Percentiles rank a stretch among this genome's conserved stretches.
Evolutionary conservation across 164 flowering plant species (phyloP).

Genomic region (Warburgia ugandensis): DNA sequence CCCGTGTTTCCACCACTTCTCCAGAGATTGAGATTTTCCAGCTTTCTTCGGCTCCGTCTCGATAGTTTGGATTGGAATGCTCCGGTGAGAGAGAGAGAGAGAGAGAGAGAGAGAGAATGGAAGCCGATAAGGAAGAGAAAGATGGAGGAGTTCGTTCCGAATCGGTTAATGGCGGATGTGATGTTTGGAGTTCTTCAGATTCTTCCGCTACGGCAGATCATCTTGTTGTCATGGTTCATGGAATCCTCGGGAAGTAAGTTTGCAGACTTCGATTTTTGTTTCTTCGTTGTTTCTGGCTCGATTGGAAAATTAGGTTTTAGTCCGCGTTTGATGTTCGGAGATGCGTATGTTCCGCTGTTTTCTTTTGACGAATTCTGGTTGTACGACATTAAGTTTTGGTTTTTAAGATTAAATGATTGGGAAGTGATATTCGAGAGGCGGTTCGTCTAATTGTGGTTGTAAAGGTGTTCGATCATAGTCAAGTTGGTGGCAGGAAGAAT

Average conservation of each 20-base stretch:
- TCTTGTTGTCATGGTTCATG: conserved; percentile 86
- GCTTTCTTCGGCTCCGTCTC: too few relatives aligned
- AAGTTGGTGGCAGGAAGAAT: too few relatives aligned
- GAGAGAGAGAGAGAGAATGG: background rate
- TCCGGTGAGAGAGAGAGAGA: background rate
- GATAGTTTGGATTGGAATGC: background rate
- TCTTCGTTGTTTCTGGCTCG: background rate
- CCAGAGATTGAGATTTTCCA: too few relatives aligned
- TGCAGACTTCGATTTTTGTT: background rate
- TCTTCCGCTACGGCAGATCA: conserved; percentile 68
- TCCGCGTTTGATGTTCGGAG: too few relatives aligned
- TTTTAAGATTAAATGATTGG: too few relatives aligned
- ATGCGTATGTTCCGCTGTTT: background rate
- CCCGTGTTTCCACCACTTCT: too few relatives aligned
- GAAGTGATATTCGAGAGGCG: too few relatives aligned
- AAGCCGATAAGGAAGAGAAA: background rate
- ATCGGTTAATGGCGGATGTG: conserved; percentile 46
- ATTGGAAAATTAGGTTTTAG: background rate
- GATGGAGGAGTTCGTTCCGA: conserved; percentile 43
- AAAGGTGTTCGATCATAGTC: too few relatives aligned
- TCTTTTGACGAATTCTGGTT: conserved; percentile 1
- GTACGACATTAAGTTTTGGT: too few relatives aligned
- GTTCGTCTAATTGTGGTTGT: too few relatives aligned
- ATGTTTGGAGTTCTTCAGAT: conserved; percentile 51
- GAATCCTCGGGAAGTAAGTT: conserved; percentile 80